Evolutionary conservation across 179 eudicot species (phyloP), one percentile per base, ranked within the genome.

Genomic region (Carnegiea gigantea): DNA sequence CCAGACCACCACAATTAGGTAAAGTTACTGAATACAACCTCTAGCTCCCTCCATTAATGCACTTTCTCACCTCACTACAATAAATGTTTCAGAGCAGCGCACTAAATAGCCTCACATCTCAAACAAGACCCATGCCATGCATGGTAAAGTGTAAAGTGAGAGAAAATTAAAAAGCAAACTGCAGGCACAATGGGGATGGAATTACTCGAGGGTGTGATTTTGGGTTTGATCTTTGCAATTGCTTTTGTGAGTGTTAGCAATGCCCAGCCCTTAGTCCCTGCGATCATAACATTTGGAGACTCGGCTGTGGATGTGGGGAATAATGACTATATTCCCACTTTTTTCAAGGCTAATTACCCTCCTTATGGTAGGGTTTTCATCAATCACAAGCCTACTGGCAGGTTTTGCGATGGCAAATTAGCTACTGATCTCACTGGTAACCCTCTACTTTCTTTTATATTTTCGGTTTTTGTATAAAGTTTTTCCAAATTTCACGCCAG

Each of bases 381-480:
- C 72, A 84, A 84, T 57, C 97, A 93, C 67, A 83, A 75, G 49
- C 89, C 92, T n/a, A 95, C 99, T 80, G 99, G 99, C 3, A 88
- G 99, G 73, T 95, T 95, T 71, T 92, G 91, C 80, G 93, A 95
- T 86, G 99, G 99, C 82, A 95, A 93, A 83, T 92, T 95, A 64
- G 99, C 99, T 75, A 82, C 97, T 64, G 99, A 95, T 84, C 90
- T 91, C 82, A 95, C 99, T 73, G 99, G 99, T 95, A 86, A 62
- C 33, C 73, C 15, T 51, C 78, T 73, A 13, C 75, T 60, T 3
- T 17, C 9, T 36, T 0, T 53, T 36, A 0, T 28, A 12, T 36
- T 28, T 28, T 64, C 9, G 2, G 5, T 30, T 0, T 1, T 21
- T 10, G 15, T 11, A 5, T 40, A 40, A 40, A 40, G 44, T 40